Conservation (phyloP, 2,329 filamentous ascomycete genomes). For the Talaromyces sp. region DNA sequence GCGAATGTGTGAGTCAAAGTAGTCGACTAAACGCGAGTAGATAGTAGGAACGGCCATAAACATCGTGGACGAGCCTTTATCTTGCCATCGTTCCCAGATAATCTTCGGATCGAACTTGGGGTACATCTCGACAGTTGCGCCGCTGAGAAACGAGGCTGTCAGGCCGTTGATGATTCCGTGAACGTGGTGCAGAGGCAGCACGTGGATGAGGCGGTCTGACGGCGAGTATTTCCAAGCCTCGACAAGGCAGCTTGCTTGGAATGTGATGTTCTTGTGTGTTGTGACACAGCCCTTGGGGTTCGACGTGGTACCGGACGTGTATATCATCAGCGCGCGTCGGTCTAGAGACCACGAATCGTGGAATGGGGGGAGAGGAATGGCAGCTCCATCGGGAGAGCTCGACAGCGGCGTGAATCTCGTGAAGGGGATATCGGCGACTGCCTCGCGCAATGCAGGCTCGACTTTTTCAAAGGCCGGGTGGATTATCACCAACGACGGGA, state of each 20-base stretch:
- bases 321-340: constrained; percentile 38
- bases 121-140: constrained; percentile 46
- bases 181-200: constrained; percentile 48
- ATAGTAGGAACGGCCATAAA: constrained; percentile 51
- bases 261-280: constrained; percentile 37
- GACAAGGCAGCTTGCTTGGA: constrained; percentile 24
- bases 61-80: constrained; percentile 37
- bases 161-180: constrained; percentile 49
- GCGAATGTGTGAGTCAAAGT: constrained; percentile 36
- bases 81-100: constrained; percentile 45
- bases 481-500: constrained; percentile 37
- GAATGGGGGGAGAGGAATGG: constrained; percentile 28
- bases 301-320: constrained; percentile 38
- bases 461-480: constrained; percentile 35
- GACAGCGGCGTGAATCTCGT: constrained; percentile 24
- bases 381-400: constrained; percentile 11
- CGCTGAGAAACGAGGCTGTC: constrained; percentile 42
- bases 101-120: constrained; percentile 37
- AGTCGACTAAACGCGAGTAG: constrained; percentile 45
- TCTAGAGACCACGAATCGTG: constrained; percentile 20
- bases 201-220: constrained; percentile 44
- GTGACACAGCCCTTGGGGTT: constrained; percentile 41
- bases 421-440: constrained; percentile 24
- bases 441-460: constrained; percentile 25
- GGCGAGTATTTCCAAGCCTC: constrained; percentile 37